Percentiles rank a stretch among this genome's conserved stretches.
These are phyloP conservation scores for Marasmius oreades DNA, from an alignment of 1,284 basidiomycete genomes.

Conservation along the genomic window DNA sequence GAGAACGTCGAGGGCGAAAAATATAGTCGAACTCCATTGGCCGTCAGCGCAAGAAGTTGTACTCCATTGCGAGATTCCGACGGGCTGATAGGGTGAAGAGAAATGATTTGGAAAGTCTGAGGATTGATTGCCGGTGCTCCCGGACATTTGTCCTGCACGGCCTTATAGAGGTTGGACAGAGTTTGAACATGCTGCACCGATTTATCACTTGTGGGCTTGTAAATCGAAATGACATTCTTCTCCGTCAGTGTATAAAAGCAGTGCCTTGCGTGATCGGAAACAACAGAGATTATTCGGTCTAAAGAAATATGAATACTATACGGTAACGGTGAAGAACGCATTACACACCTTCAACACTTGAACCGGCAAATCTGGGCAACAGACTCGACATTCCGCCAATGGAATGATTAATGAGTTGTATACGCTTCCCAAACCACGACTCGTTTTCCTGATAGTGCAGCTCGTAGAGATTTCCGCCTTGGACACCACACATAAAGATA, in stretches of 20 bases:
- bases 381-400: conserved; percentile 72
- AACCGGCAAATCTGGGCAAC: conserved; percentile 60
- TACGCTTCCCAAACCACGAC: conserved; percentile 89
- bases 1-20: conserved; percentile 59
- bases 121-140: conserved; percentile 69
- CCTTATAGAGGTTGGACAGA: conserved; percentile 64
- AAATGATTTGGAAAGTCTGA: conserved; percentile 61
- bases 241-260: conserved; percentile 75
- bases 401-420: conserved; percentile 81
- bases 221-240: conserved; percentile 69
- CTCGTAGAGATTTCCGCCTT: conserved; percentile 91
- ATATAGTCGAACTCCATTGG: conserved; percentile 77
- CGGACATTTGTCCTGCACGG: conserved; percentile 72
- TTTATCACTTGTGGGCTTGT: conserved; percentile 58
- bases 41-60: conserved; percentile 78
- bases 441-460: conserved; percentile 89
- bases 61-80: conserved; percentile 62
- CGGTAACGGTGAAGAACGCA: conserved; percentile 10
- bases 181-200: conserved; percentile 65
- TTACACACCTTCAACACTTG: conserved; percentile 55
- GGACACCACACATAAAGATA: conserved; percentile 86
- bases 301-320: conserved; percentile 9
- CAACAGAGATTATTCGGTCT: conserved; percentile 71
- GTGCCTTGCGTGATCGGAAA: conserved; percentile 62
- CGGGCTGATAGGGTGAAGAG: conserved; percentile 61